phyloP scores from a whole-genome alignment of 441 rosid genomes.

The Aquilaria agallochum region DNA sequence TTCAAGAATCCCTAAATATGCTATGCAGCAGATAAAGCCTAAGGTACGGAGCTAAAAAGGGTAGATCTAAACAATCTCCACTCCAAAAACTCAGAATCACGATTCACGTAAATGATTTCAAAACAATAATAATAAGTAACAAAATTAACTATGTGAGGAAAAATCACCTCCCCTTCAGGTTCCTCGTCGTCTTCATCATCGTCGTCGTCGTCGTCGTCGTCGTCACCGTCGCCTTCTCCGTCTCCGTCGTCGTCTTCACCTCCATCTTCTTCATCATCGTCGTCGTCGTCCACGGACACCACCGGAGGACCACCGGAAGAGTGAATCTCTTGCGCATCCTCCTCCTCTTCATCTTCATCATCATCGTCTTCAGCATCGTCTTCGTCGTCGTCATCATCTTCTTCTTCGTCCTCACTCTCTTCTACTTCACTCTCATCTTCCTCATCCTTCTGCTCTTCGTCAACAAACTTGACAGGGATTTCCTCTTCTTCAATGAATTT shows the following conservation, averaged over 20 bases:
- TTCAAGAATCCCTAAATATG: neutral
- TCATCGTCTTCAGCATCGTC: slow-evolving; percentile 35
- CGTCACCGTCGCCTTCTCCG: slow-evolving; percentile 33
- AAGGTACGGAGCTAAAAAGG: neutral
- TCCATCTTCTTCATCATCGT: slow-evolving; percentile 38
- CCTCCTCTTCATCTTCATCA: slow-evolving; percentile 38
- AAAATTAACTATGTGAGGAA: neutral
- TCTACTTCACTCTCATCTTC: slow-evolving; percentile 31
- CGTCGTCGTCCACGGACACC: slow-evolving; percentile 50
- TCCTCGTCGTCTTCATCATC: slow-evolving; percentile 46
- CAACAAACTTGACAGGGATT: slow-evolving; percentile 21
- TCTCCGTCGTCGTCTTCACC: slow-evolving; percentile 43
- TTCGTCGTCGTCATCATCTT: slow-evolving; percentile 30
- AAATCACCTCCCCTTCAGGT: slow-evolving; percentile 20
- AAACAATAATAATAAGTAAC: neutral
- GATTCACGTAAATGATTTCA: neutral
- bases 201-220: slow-evolving; percentile 32
- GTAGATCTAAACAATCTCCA: slow-evolving; percentile 19
- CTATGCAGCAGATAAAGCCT: neutral
- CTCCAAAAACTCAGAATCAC: neutral
- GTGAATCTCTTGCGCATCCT: slow-evolving; percentile 46
- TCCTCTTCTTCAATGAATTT: slow-evolving; percentile 39
- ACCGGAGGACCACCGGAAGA: slow-evolving; percentile 58
- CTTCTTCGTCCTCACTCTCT: slow-evolving; percentile 18
- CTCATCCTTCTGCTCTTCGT: slow-evolving; percentile 33